Percentiles rank a stretch among this genome's conserved stretches.
These are phyloP conservation scores for Fusarium lateritium DNA, from an alignment of 2,329 filamentous ascomycete genomes.

Conservation along the genomic window DNA sequence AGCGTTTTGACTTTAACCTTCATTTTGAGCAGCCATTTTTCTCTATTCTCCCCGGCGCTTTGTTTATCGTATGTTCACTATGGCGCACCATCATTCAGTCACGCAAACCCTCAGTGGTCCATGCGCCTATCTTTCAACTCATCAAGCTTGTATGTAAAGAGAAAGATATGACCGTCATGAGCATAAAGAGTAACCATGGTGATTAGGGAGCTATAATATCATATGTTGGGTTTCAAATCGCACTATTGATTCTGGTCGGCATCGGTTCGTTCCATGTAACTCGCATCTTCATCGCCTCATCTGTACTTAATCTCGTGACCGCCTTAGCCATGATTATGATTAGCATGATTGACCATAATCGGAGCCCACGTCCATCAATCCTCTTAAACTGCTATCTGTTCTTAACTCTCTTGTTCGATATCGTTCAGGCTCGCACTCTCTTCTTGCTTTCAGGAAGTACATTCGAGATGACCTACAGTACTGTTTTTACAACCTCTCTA, in stretches of 20 bases:
- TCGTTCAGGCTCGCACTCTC: conserved; percentile 58
- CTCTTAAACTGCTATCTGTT: conserved; percentile 59
- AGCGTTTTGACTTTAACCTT: conserved; percentile 65
- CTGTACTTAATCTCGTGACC: conserved; percentile 47
- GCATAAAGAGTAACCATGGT: neutral
- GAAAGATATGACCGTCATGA: neutral
- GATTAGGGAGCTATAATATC: conserved; percentile 2
- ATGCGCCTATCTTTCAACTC: conserved; percentile 53
- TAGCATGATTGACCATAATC: conserved; percentile 53
- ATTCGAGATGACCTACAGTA: conserved; percentile 38
- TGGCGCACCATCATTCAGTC: conserved; percentile 52
- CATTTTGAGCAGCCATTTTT: conserved; percentile 64
- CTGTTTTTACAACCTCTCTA: conserved; percentile 54
- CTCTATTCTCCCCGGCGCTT: conserved; percentile 57
- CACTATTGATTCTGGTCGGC: conserved; percentile 4
- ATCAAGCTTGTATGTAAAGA: neutral
- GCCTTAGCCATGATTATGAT: conserved; percentile 51
- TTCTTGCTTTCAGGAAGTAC: conserved; percentile 53
- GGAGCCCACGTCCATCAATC: conserved; percentile 58
- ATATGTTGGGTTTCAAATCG: neutral
- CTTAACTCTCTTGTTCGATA: conserved; percentile 60
- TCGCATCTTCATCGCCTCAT: conserved; percentile 6
- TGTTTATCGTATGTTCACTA: conserved; percentile 56
- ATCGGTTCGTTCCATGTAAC: neutral
- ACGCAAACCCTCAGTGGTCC: conserved; percentile 52